Percentiles rank a stretch among this genome's conserved stretches.
Conservation (phyloP, 495 filamentous ascomycete genomes). For the Neurospora pannonica region DNA sequence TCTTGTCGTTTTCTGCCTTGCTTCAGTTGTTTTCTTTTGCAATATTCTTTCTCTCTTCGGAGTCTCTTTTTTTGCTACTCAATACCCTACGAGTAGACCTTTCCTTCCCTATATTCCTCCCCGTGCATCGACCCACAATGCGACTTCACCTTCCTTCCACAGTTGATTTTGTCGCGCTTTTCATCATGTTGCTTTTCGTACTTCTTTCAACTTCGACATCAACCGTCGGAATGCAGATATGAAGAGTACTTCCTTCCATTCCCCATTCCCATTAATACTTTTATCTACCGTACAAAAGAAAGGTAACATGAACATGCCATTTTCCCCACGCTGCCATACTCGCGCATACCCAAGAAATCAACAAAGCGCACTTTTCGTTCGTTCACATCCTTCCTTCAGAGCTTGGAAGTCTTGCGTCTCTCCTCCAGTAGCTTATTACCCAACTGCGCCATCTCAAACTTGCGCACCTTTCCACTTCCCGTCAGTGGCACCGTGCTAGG, state of each 20-base stretch:
- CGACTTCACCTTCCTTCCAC: neutral
- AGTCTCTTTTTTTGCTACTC: neutral
- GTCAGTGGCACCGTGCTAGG: constrained; percentile 50
- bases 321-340: neutral
- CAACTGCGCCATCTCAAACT: constrained; percentile 53
- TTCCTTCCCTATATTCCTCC: neutral
- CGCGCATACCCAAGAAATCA: neutral
- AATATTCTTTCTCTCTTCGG: neutral
- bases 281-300: neutral
- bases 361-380: neutral
- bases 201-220: neutral
- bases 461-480: constrained; percentile 63
- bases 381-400: constrained; percentile 13
- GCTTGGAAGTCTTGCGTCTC: constrained; percentile 22
- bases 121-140: neutral
- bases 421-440: constrained; percentile 40
- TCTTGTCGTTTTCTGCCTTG: neutral
- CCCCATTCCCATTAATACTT: neutral
- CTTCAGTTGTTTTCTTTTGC: neutral
- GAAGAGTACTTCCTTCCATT: neutral
- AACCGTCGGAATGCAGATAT: neutral
- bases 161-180: neutral
- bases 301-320: neutral
- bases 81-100: neutral
- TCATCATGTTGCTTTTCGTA: neutral